Base-by-base conservation (phyloP, 208 protist species). In the Eutreptiella sp. region DNA sequence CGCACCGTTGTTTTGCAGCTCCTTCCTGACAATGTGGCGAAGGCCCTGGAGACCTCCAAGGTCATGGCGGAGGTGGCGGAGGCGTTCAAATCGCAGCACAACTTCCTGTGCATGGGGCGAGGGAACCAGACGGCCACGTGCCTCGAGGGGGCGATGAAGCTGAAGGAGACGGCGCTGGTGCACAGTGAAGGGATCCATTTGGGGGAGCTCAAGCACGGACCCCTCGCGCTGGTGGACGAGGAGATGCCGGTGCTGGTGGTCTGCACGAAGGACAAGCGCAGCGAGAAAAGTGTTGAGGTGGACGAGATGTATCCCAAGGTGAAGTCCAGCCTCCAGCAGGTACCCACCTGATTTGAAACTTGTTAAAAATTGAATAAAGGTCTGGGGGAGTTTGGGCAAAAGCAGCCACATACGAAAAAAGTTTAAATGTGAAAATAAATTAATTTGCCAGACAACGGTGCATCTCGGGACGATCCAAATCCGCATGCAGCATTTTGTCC, bases 151-250 rank as follows among this genome's bases (percentile, higher is more conserved):
- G 83, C 91, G n/a, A 74, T 97, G 28, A 97, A 97, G 68, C 76
- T 98, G 48, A 97, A 98, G 72, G 94, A 99, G 76, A 69, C 98
- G 35, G 88, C 80, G 11, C 98, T 98, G 76, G 82, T 97, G 19
- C 92, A 98, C 69, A 87, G 89, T 2, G 96, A 99, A 65, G 94
- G 92, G 39, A 93, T 97, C 54, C 79, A 89, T 50, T 79, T 79
- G 0, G 94, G 94, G 4, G 94, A 96, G 55, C 77, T 99, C 5
- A 99, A 99, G 78, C 96, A 99, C 63, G 96, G 96, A 5, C 91
- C 96, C 9, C 83, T 98, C 16, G 95, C 96, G 26, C 76, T 99
- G 3, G 85, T 99, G 31, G 92, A 97, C 45, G 79, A 86, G 52
- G 65, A 81, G 14, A 84, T 94, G 32, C 78, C 87, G 4, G 83